These are phyloP conservation scores for Echeveria elegans DNA, from an alignment of 164 flowering plant species.

Conservation along the genomic window DNA sequence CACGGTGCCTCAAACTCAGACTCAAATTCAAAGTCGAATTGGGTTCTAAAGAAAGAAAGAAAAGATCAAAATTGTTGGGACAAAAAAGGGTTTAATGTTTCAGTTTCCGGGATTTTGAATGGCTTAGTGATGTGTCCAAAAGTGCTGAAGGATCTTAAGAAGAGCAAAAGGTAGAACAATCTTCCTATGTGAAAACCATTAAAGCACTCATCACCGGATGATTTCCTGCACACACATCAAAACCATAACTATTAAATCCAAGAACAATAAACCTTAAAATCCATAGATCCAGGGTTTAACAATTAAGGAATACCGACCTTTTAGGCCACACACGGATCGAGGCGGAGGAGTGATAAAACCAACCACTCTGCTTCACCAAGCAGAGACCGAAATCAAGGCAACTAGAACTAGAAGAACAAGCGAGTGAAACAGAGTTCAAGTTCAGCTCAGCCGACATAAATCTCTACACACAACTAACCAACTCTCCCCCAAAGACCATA, in stretches of 20 bases:
- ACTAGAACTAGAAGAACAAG: background rate
- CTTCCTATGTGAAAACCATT: conserved; percentile 67
- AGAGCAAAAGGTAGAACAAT: conserved; percentile 39
- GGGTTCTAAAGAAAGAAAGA: background rate
- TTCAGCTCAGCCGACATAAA: conserved; percentile 73
- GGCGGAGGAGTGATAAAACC: conserved; percentile 23
- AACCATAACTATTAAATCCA: conserved; percentile 4
- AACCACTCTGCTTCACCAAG: conserved; percentile 30
- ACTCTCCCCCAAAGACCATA: background rate
- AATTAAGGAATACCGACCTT: conserved; percentile 32
- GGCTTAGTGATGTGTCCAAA: conserved; percentile 17
- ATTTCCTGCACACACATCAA: conserved; percentile 57
- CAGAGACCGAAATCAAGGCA: conserved; percentile 33
- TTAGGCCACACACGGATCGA: conserved; percentile 91
- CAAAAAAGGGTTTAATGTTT: background rate
- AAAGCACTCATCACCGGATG: conserved; percentile 64
- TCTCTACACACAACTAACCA: conserved; percentile 13
- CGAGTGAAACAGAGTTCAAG: conserved; percentile 33
- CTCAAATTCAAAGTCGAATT: too few species aligned
- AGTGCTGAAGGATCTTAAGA: conserved; percentile 54
- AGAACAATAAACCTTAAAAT: background rate
- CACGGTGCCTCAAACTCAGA: background rate
- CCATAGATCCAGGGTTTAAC: conserved; percentile 7
- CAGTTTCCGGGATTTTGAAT: background rate
- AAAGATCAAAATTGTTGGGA: background rate